Evolutionary conservation across 176 grass and related monocot genomes (phyloP), one percentile per base, ranked within the genome.

Genomic region (Pontederia paniculata): DNA sequence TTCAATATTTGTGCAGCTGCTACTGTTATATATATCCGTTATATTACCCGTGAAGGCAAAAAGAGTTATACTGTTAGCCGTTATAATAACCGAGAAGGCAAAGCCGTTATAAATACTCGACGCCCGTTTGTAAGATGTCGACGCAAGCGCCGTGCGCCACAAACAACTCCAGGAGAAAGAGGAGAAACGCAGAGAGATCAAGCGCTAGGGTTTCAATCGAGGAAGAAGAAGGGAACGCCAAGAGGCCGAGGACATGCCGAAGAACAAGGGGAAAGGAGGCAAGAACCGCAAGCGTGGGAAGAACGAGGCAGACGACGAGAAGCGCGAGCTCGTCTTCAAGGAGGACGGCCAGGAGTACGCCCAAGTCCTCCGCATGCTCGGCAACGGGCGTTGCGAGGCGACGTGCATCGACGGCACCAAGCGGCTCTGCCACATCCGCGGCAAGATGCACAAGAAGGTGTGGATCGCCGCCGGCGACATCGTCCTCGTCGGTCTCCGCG

Each of bases 361-460:
- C 9, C 63, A 66, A 22, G 63, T 66, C 22, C 63, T 52, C 25
- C 63, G 63, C 48, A 66, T 66, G 63, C 63, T 66, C 23, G 63
- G 63, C 47, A 66, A 66, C 46, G 63, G 63, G 44, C 63, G 63
- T 2, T 66, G 63, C 47, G 63, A 66, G 63, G 48, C 63, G 23
- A 66, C 16, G 63, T 66, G 63, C 63, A 66, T 52, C 25, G 63
- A 66, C 63, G 63, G 63, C 16, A 52, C 48, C 48, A 66, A 66
- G 28, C 22, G 63, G 2, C 63, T 66, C 48, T 66, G 63, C 63
- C 63, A 66, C 46, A 66, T 66, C 48, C 63, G 63, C 16, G 63
- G 63, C n/a, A 66, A 66, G 63, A 66, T 66, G 63, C 63, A 66
- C 48, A 66, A 66, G 63, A 66, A 66, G 48, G 63, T 66, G 9